Evolutionary conservation across 306 rosid species (phyloP).

Genomic region (Gynostemma pentaphyllum): DNA sequence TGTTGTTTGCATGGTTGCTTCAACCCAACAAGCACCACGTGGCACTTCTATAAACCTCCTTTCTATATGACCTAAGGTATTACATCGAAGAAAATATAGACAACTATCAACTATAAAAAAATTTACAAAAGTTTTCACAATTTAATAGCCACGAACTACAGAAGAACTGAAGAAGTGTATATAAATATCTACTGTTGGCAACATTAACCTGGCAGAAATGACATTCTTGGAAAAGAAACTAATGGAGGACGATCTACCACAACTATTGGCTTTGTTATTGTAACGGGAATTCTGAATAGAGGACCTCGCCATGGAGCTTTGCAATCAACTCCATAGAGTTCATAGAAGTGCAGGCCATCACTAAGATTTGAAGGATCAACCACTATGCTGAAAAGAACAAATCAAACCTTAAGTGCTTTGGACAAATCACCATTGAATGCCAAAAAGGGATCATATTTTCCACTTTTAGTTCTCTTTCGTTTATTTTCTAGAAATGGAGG

Average conservation of each 20-base stretch:
- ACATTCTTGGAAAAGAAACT: slow-evolving; percentile 55
- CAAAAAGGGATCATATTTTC: no score
- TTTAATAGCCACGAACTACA: background rate
- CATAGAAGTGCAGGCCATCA: slow-evolving; percentile 84
- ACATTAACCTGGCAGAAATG: slow-evolving; percentile 68
- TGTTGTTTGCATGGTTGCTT: slow-evolving; percentile 70
- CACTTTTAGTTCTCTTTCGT: no score
- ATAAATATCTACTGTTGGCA: background rate
- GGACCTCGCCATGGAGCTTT: slow-evolving; percentile 99
- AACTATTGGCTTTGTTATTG: slow-evolving; percentile 67
- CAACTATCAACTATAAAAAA: background rate
- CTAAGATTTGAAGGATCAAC: slow-evolving; percentile 75
- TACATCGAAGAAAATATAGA: slow-evolving; percentile 12
- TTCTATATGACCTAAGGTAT: slow-evolving; percentile 75
- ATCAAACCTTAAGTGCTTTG: background rate
- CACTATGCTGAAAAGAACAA: slow-evolving; percentile 45
- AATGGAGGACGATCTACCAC: slow-evolving; percentile 47
- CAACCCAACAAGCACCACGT: slow-evolving; percentile 79
- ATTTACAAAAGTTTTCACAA: background rate
- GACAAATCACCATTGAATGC: background rate
- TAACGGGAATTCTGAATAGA: slow-evolving; percentile 81
- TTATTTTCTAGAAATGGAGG: no score
- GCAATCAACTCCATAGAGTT: slow-evolving; percentile 79
- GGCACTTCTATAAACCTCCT: slow-evolving; percentile 86
- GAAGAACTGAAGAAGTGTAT: slow-evolving; percentile 1